A percentile compares a stretch with the other conserved stretches of the same genome.
phyloP scores from a whole-genome alignment of 768 basidiomycete species.

The Pleurotus sapidus region DNA sequence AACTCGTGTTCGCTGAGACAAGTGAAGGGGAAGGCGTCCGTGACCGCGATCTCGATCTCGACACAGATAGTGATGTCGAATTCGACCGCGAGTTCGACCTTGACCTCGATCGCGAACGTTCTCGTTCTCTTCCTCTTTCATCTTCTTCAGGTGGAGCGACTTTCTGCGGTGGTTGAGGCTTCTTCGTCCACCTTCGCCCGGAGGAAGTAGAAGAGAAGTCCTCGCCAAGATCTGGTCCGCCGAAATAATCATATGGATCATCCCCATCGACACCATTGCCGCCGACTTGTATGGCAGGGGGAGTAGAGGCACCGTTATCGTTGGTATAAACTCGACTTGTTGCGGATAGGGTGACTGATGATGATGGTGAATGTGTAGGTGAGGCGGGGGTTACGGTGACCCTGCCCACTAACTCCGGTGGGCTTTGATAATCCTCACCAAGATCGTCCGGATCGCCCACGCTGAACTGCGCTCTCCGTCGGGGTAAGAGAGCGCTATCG shows the following conservation, averaged over 20 bases:
- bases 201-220: slow-evolving; percentile 33
- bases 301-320: slow-evolving; percentile 12
- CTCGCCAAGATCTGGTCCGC: slow-evolving; percentile 53
- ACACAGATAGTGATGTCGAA: slow-evolving; percentile 16
- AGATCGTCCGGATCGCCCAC: slow-evolving; percentile 4
- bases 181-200: slow-evolving; percentile 8
- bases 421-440: background rate
- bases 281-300: slow-evolving; percentile 15
- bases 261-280: slow-evolving; percentile 18
- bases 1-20: slow-evolving; percentile 13
- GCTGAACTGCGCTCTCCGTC: slow-evolving; percentile 3
- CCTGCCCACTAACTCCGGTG: background rate
- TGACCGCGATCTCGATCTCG: slow-evolving; percentile 36
- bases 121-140: slow-evolving; percentile 24
- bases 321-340: background rate
- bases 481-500: background rate
- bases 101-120: slow-evolving; percentile 24
- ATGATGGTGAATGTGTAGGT: slow-evolving; percentile 1
- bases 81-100: slow-evolving; percentile 27
- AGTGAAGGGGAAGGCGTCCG: slow-evolving; percentile 37
- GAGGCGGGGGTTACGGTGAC: slow-evolving; percentile 4
- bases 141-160: slow-evolving; percentile 1
- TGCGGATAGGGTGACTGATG: background rate
- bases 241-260: slow-evolving; percentile 59
- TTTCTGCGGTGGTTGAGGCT: background rate